These are phyloP conservation scores for Middelhovenomyces tepae DNA, from an alignment of 805 yeast genomes.

Conservation along the genomic window DNA sequence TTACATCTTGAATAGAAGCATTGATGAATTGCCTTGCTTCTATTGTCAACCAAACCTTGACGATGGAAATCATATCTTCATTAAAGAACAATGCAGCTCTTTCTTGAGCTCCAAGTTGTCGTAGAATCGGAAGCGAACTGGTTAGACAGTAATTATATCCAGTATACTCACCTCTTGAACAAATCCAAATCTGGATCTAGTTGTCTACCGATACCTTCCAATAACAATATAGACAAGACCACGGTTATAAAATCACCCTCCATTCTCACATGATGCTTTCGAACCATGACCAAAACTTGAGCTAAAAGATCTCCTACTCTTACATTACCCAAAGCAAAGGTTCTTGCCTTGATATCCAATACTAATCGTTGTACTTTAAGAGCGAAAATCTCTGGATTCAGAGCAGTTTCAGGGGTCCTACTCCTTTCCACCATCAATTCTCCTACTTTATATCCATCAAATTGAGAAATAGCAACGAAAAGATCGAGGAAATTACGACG, in stretches of 20 bases:
- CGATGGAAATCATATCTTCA: constrained; percentile 60
- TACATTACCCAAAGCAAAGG: constrained; percentile 86
- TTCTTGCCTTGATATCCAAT: constrained; percentile 68
- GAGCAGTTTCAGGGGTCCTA: constrained; percentile 86
- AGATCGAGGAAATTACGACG: constrained; percentile 80
- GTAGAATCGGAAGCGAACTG: constrained; percentile 70
- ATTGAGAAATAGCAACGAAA: constrained; percentile 79
- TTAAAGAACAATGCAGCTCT: constrained; percentile 31
- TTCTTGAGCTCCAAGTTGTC: constrained; percentile 55
- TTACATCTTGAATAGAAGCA: constrained; percentile 62
- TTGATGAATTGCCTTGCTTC: constrained; percentile 82
- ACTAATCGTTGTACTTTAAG: constrained; percentile 79
- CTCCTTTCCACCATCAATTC: constrained; percentile 93
- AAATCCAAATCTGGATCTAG: constrained; percentile 88
- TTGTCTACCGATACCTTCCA: constrained; percentile 94
- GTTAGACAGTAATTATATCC: constrained; percentile 43
- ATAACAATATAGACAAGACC: constrained; percentile 79
- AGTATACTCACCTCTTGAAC: constrained; percentile 67
- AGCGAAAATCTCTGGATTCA: constrained; percentile 78
- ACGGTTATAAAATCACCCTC: constrained; percentile 96
- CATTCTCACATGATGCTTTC: constrained; percentile 92
- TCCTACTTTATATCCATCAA: constrained; percentile 93
- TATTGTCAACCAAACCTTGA: constrained; percentile 82
- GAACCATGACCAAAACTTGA: constrained; percentile 81
- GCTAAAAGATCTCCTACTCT: constrained; percentile 87